phyloP scores from a whole-genome alignment of 2,329 filamentous ascomycete species.

The Pseudogymnoascus sp. region DNA sequence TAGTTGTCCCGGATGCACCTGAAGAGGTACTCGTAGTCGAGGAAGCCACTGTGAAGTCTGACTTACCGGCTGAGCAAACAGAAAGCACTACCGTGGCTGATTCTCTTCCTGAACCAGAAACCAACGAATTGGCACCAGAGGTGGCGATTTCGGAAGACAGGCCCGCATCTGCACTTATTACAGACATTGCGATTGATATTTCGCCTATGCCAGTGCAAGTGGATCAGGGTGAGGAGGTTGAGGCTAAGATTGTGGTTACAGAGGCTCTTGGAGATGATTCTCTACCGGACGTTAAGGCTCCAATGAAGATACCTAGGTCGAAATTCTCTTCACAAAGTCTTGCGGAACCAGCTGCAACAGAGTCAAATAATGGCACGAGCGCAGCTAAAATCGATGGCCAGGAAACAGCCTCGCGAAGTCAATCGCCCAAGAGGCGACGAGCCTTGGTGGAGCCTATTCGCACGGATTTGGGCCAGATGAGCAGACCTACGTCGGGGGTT shows the following conservation, averaged over 20 bases:
- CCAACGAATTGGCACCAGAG: not conserved
- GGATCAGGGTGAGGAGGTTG: not conserved
- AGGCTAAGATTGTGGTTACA: not conserved
- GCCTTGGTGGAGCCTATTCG: constrained; percentile 44
- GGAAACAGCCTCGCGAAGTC: not conserved
- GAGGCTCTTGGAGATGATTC: not conserved
- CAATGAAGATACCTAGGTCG: constrained; percentile 21
- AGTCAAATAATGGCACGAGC: not conserved
- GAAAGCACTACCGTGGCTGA: not conserved
- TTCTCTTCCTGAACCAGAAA: not conserved
- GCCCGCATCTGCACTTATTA: not conserved
- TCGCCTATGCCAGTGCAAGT: not conserved
- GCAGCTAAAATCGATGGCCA: not conserved
- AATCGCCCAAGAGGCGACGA: constrained; percentile 19
- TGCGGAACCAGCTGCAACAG: constrained; percentile 3
- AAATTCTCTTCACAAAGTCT: constrained; percentile 23
- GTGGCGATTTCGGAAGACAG: not conserved
- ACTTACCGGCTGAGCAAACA: not conserved
- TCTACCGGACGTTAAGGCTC: constrained; percentile 7
- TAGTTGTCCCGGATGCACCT: not conserved
- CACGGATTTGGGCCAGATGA: constrained; percentile 34
- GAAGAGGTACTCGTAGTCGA: not conserved
- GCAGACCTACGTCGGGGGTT: constrained; percentile 30
- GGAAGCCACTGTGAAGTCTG: not conserved
- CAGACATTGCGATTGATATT: not conserved